A percentile compares a stretch with the other conserved stretches of the same genome.
These are phyloP conservation scores for Rhexocercosporidium sp. DNA, from an alignment of 2,329 filamentous ascomycete genomes.

Conservation along the genomic window DNA sequence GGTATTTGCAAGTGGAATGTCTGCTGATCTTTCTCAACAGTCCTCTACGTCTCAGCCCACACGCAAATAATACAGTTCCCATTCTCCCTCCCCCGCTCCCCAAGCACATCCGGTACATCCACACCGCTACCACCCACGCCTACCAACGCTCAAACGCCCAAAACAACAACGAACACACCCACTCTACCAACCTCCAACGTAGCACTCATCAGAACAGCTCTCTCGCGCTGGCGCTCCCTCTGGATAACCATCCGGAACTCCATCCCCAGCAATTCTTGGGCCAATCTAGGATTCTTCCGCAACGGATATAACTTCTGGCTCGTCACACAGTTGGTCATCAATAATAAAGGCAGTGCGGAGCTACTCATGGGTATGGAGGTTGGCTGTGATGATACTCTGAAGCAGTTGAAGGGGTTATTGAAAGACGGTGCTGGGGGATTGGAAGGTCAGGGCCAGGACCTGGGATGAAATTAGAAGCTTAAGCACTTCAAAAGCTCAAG, in stretches of 20 bases:
- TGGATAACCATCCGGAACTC: constrained; percentile 29
- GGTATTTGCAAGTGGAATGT: neutral
- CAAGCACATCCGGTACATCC: constrained; percentile 11
- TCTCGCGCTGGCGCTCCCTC: constrained; percentile 32
- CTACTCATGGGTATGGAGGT: constrained; percentile 33
- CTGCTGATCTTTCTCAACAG: constrained; percentile 19
- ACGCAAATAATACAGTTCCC: constrained; percentile 32
- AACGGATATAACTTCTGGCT: constrained; percentile 37
- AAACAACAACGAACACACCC: neutral
- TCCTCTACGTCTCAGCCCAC: constrained; percentile 33
- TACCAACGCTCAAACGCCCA: neutral
- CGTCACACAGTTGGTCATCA: constrained; percentile 32
- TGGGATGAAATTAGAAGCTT: neutral
- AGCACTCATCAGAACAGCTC: constrained; percentile 26
- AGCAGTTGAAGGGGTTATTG: constrained; percentile 25
- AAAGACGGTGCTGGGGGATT: constrained; percentile 10
- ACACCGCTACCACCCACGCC: constrained; percentile 4
- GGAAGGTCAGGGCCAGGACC: neutral
- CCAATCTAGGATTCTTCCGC: constrained; percentile 29
- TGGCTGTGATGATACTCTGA: constrained; percentile 33
- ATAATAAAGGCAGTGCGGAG: constrained; percentile 29
- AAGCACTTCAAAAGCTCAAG: no score
- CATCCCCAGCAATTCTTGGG: constrained; percentile 25
- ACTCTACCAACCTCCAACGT: constrained; percentile 24
- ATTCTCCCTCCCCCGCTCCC: constrained; percentile 17